Percentiles rank a stretch among this genome's conserved stretches.
phyloP scores from a whole-genome alignment of 2,329 filamentous ascomycete species.

The Pestalotiopsis sp. region DNA sequence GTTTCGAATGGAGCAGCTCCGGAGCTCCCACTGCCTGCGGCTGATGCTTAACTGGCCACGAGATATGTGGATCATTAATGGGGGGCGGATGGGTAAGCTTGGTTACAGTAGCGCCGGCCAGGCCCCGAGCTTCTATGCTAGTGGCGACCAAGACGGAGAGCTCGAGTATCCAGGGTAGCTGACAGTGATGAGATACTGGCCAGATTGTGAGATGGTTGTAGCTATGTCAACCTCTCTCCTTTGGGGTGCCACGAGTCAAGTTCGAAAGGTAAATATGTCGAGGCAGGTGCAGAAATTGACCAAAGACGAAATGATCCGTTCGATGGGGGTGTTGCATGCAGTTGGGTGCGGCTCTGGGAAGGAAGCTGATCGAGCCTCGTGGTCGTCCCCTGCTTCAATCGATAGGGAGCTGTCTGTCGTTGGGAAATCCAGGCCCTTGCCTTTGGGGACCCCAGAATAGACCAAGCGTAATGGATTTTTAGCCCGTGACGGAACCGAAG shows the following conservation, averaged over 20 bases:
- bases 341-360: background rate
- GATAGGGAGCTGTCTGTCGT: background rate
- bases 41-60: background rate
- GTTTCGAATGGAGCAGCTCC: background rate
- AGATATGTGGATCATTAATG: constrained; percentile 1
- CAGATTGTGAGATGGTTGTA: background rate
- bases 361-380: background rate
- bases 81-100: background rate
- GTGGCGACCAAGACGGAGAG: background rate
- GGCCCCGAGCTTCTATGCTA: background rate
- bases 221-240: background rate
- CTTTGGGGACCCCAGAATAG: background rate
- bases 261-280: background rate
- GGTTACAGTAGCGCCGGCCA: background rate
- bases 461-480: background rate
- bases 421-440: background rate
- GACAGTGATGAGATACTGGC: background rate
- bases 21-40: background rate
- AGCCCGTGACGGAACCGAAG: background rate
- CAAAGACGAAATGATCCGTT: background rate
- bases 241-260: background rate
- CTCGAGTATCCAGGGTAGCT: background rate
- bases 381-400: background rate
- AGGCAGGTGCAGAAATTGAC: background rate
- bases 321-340: background rate